A percentile compares a stretch with the other conserved stretches of the same genome.
Conservation (phyloP, 352 stramenopile genomes). For the Phytopythium chamaehyphon region DNA sequence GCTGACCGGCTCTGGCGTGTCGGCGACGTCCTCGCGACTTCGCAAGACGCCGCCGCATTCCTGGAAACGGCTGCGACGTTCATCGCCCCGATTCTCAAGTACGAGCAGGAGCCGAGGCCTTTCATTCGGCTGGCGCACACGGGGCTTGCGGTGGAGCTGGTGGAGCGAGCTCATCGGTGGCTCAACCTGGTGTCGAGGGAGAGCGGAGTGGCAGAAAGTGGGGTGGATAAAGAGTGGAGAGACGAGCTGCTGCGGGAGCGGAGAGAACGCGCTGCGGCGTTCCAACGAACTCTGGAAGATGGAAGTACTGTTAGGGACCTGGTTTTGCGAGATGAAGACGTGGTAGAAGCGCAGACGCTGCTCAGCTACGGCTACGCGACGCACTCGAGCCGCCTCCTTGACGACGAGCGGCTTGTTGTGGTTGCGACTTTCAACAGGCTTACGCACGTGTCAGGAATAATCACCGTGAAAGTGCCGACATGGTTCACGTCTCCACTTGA, state of each 20-base stretch:
- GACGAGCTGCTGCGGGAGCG: neutral
- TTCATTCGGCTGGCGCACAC: slow-evolving; percentile 5
- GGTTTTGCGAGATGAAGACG: neutral
- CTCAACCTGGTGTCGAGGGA: neutral
- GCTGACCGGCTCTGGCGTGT: no score
- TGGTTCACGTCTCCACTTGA: slow-evolving; percentile 4
- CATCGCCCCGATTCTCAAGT: neutral
- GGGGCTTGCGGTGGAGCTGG: neutral
- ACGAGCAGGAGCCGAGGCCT: neutral
- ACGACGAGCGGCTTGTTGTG: neutral
- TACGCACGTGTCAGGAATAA: neutral
- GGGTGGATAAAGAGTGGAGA: neutral
- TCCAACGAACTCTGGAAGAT: neutral
- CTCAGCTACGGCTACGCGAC: neutral
- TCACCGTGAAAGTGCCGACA: neutral
- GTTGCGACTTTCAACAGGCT: neutral
- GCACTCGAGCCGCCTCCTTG: neutral
- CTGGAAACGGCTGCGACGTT: no score
- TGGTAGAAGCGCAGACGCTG: neutral
- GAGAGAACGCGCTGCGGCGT: neutral
- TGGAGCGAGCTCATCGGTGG: slow-evolving; percentile 1
- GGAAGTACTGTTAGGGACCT: neutral
- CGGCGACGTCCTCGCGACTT: no score
- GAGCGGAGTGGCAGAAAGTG: neutral
- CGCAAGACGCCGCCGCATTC: no score